Base-by-base conservation (phyloP, 768 basidiomycete genomes). In the Basidioascus undulatus region DNA sequence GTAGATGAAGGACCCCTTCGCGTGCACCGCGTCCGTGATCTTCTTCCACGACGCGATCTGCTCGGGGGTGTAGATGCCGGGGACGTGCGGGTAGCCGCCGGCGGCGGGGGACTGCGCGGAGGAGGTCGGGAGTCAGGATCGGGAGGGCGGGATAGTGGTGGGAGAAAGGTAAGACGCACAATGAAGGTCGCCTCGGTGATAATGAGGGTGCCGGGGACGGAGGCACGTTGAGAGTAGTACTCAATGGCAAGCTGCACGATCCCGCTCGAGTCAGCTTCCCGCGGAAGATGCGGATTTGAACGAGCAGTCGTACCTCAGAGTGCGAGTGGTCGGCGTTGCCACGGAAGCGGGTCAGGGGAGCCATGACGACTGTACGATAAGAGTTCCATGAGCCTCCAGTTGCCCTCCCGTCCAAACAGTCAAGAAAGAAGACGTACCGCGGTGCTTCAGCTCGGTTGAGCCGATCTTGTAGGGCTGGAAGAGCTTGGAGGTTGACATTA, bases 41-140 rank as follows among this genome's bases (percentile, higher is more conserved):
- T 62, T 49, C 50, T 67, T 69, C 74, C 72, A 76, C 0, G 56
- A 66, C 0, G 50, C 44, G 26, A 64, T 64, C 46, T 82, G 77
- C 19, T 65, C 69, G 3, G 65, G 53, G n/a, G 53, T 69, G 62
- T 67, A 77, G 40, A 77, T 68, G 1, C 76, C 76, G 2, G 76
- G 76, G 0, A 66, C 63, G 41, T 69, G 55, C 2, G 43, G 37
- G 32, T 56, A 60, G 1, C 70, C 72, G 3, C 66, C 69, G 0
- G 71, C 70, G 12, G 62, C 48, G 11, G 28, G 32, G n/a, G n/a
- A n/a, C n/a, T n/a, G n/a, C n/a, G n/a, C n/a, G n/a, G n/a, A n/a
- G n/a, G n/a, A n/a, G n/a, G n/a, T n/a, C n/a, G n/a, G n/a, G n/a
- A n/a, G n/a, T n/a, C n/a, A n/a, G n/a, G n/a, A n/a, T n/a, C n/a